Base-by-base conservation (phyloP, 768 basidiomycete species). In the Hemileccinum impolitum region DNA sequence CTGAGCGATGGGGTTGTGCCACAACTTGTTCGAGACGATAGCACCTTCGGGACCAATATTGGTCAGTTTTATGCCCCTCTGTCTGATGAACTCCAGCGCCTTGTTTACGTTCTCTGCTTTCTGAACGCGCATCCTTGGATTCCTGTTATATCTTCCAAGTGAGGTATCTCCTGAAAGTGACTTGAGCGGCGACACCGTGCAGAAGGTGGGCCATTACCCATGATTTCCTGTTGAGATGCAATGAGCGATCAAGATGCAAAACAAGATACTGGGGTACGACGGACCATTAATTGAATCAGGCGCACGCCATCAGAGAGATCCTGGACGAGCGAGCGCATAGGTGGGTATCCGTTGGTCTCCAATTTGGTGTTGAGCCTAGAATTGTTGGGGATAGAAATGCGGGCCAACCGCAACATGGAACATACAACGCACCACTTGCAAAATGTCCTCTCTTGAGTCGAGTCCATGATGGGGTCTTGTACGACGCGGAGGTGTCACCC, bases 81-180 rank as follows among this genome's bases (percentile, higher is more conserved):
- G 90, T 28, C 85, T 87, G 68, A 99, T 97, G 69, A 96, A 97
- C 57, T 95, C 90, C 39, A 99, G 71, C 0, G 96, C 96, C 68
- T 92, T 93, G 70, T 91, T 94, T 42, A 95, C 94, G 69, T 99
- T 99, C 77, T 99, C 96, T 3, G 93, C 94, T 62, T 94, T 96
- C 69, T 99, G 96, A 2, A 98, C 85, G 28, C 94, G 81, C 76
- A 97, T 94, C 31, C 84, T 76, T 0, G 96, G 95, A 48, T 78
- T 81, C 64, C 78, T 87, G 72, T 95, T 96, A 67, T 95, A 98
- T 59, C 90, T 74, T n/a, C 95, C 95, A 6, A 98, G 79, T n/a
- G 90, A 90, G 2, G 82, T 84, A 64, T 94, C 90, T 46, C 91
- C 90, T 93, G 43, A 30, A 46, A 50, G 30, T 18, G 42, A 45